Base-by-base conservation (phyloP, 805 yeast species). In the Cyberlindnera misumaiensis region DNA sequence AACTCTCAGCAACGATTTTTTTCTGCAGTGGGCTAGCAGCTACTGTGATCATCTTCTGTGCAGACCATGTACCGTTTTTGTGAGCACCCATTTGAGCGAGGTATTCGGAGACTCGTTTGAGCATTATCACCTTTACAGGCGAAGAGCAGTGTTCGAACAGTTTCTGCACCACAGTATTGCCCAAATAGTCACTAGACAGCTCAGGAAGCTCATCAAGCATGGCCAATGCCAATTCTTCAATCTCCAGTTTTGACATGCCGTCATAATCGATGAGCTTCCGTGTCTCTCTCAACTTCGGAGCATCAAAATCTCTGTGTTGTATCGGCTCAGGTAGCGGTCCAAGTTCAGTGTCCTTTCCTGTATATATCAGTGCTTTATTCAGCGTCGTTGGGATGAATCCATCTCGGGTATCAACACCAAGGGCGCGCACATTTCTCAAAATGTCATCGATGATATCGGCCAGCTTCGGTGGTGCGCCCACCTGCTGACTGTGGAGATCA, bases 51-150 rank as follows among this genome's bases (percentile, higher is more conserved):
- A 93, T 81, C 61, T 90, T 93, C 61, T 93, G 98, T 17, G 96
- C 95, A 2, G 97, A 97, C 98, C 98, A 93, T 5, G 98, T 93
- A 45, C 98, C 98, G 59, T 93, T 93, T 56, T 93, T 93, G 64
- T 93, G 98, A 40, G 87, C 81, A 51, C 97, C 93, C 70, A 90
- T 82, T 50, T 87, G 94, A 1, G 96, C 85, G 46, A 93, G 67
- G 53, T 72, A 85, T 20, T 89, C 94, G 4, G 82, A 67, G 30
- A 94, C 75, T 46, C 75, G 75, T 52, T 82, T 76, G 40, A 93
- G 70, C 86, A 93, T 83, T 57, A 82, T 73, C 48, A 84, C 81
- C 54, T 86, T 85, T 41, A 88, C 70, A 3, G 80, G 68, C 14
- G 81, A 75, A 5, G 85, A 75, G 32, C 87, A 73, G 38, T 70